Percentiles rank a stretch among this genome's conserved stretches.
phyloP scores from a whole-genome alignment of 495 filamentous ascomycete genomes.

The Podospora comata region DNA sequence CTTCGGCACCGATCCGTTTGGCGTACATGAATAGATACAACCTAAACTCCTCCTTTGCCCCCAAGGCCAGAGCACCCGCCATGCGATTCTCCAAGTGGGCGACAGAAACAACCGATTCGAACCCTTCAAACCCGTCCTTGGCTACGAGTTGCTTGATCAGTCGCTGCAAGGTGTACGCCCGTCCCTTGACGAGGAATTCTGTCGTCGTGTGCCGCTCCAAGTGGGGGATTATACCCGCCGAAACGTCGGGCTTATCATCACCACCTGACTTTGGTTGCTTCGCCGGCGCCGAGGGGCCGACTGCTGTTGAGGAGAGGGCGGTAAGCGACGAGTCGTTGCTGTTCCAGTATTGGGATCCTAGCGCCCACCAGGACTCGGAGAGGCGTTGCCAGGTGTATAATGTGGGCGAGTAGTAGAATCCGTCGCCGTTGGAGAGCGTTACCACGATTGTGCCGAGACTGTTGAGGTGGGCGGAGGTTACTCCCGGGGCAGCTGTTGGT shows the following conservation, averaged over 20 bases:
- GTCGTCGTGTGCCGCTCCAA: constrained; percentile 92
- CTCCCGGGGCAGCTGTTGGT: constrained; percentile 67
- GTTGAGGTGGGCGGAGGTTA: constrained; percentile 89
- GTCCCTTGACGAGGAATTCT: constrained; percentile 85
- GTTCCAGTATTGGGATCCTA: constrained; percentile 98
- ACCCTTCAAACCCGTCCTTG: constrained; percentile 84
- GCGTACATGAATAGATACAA: constrained; percentile 94
- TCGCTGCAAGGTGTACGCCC: constrained; percentile 82
- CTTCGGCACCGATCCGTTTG: constrained; percentile 89
- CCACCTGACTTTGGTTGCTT: constrained; percentile 23
- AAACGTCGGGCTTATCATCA: constrained; percentile 60
- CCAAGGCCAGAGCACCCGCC: constrained; percentile 80
- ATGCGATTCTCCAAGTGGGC: constrained; percentile 95
- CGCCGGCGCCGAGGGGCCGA: constrained; percentile 41
- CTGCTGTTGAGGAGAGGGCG: constrained; percentile 68
- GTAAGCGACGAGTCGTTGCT: constrained; percentile 81
- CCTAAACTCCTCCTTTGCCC: constrained; percentile 84
- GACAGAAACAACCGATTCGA: constrained; percentile 87
- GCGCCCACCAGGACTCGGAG: constrained; percentile 95
- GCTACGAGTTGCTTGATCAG: constrained; percentile 82
- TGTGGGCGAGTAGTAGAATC: constrained; percentile 75
- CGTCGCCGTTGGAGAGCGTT: constrained; percentile 87
- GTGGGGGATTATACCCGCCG: constrained; percentile 86
- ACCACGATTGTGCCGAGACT: constrained; percentile 78
- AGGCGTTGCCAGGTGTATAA: constrained; percentile 94